Evolutionary conservation across 2,329 filamentous ascomycete species (phyloP), one percentile per base, ranked within the genome.

Genomic region (Amesomyces nigricolor): DNA sequence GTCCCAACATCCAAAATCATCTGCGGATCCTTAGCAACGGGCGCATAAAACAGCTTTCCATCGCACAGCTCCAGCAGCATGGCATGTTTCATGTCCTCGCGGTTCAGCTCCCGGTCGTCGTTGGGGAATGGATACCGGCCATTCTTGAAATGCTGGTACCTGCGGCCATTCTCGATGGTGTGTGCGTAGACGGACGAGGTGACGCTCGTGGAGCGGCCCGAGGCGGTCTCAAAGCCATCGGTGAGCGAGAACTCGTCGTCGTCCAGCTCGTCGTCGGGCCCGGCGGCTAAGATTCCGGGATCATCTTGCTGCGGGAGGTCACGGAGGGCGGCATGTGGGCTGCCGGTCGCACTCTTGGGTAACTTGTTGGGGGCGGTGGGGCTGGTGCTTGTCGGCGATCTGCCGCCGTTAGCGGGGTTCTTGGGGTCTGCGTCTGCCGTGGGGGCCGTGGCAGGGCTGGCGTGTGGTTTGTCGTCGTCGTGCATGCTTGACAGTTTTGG

Each of bases 21-120:
- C 44, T 74, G 69, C 14, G 68, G 67, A 47, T 69, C 63, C 5
- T 68, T 63, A 32, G 64, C 62, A 22, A 79, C 61, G 1, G 75
- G 75, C 29, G 75, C 70, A 51, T 71, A 69, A 53, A 73, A 72
- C 13, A 78, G 67, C 47, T 66, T 64, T 0, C 70, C 72, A 2
- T 70, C 67, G 11, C 68, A 65, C 5, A 73, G 53, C 39, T 65
- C 61, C 22, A 74, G 60, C 3, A 70, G 59, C 62, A 73, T 70
- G 19, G 71, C 69, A 50, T 76, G 72, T 56, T 72, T 69, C 68
- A 72, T 74, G 54, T 71, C 71, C 60, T 76, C 73, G 19, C 75
- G 64, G 57, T 72, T 72, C 59, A 75, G 74, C 58, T 77, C 74
- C 3, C 65, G 60, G n/a, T 74, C 69, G 51, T 77, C 74, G 55